phyloP scores from a whole-genome alignment of 495 filamentous ascomycete species.

The Tuber microsphaerosporum region DNA sequence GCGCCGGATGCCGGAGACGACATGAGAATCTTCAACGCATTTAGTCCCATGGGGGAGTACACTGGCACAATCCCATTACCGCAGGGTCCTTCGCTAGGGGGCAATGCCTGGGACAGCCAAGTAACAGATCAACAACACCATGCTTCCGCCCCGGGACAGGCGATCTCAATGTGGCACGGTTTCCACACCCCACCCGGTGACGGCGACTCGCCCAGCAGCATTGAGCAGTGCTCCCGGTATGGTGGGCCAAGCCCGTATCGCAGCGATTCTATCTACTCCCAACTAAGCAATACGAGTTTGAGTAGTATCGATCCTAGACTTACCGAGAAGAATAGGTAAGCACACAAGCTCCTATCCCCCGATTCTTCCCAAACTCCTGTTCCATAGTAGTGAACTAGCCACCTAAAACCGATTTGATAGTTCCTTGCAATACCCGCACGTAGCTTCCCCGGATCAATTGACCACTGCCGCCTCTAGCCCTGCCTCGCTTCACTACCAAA shows the following conservation, averaged over 20 bases:
- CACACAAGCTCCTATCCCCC: neutral
- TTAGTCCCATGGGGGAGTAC: too few species aligned
- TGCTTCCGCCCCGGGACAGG: too few species aligned
- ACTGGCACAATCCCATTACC: too few species aligned
- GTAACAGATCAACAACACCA: too few species aligned
- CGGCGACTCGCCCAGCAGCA: neutral
- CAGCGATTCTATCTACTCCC: neutral
- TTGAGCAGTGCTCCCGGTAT: neutral
- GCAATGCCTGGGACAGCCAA: too few species aligned
- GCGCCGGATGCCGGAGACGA: neutral
- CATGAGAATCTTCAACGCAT: neutral
- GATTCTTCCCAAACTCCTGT: neutral
- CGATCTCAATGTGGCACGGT: neutral
- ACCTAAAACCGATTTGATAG: neutral
- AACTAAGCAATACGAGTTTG: too few species aligned
- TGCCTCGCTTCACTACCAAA: neutral
- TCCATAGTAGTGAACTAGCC: neutral
- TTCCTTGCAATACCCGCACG: neutral
- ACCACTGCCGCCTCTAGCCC: neutral
- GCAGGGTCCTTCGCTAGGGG: too few species aligned
- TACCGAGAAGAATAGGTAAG: neutral
- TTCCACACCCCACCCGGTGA: neutral
- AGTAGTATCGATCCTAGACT: neutral
- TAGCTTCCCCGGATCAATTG: neutral
- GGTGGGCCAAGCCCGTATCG: neutral